Evolutionary conservation across 345 rosid genomes (phyloP).

Genomic region (Luvunga scandens): DNA sequence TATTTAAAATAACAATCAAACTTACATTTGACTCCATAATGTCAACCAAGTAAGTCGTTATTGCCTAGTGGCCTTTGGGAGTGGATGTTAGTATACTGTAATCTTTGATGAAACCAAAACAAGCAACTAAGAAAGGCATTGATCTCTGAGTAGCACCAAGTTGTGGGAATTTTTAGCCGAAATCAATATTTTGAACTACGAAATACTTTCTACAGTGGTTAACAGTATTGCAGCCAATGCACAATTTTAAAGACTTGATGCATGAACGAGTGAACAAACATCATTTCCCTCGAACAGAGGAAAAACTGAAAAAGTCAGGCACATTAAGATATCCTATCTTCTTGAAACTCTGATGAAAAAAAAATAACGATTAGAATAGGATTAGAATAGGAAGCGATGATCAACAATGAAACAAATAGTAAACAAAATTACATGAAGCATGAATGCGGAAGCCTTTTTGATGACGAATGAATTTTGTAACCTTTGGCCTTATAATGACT

Average conservation of each 20-base stretch:
- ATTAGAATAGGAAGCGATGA: neutral
- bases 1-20: neutral
- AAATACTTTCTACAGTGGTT: neutral
- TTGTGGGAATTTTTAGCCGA: neutral
- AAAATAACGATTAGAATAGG: neutral
- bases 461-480: conserved; percentile 15
- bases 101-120: neutral
- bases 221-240: neutral
- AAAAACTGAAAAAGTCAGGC: neutral
- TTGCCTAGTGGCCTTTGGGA: neutral
- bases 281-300: neutral
- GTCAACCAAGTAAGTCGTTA: neutral
- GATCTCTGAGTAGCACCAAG: neutral
- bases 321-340: neutral
- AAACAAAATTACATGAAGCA: conserved; percentile 73
- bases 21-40: neutral
- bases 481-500: conserved; percentile 27
- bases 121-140: neutral
- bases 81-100: neutral
- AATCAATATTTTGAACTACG: neutral
- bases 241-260: neutral
- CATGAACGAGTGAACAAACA: neutral
- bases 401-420: neutral
- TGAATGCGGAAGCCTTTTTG: conserved; percentile 36
- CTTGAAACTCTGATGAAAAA: neutral